Base-by-base conservation (phyloP, 1,284 basidiomycete species). In the Melampsora americana region DNA sequence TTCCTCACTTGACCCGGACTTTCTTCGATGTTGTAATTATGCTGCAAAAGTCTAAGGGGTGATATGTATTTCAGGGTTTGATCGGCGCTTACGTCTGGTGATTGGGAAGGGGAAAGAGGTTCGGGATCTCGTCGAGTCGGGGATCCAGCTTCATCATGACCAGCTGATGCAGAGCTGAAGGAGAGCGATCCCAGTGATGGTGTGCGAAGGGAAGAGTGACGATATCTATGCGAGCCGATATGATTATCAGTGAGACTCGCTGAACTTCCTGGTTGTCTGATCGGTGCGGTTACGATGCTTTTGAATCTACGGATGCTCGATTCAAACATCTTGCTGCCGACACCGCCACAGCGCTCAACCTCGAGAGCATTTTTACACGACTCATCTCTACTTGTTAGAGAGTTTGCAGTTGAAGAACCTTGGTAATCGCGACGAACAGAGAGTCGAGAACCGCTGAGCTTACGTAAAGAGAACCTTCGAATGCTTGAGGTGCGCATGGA, bases 261-360 rank as follows among this genome's bases (percentile, higher is more conserved):
- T 16, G 7, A 14, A 16, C 42, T 44, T 44, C 16, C 42, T 44
- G 42, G 42, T 44, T 44, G 28, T 59, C 53, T 26, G 18, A 14
- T 23, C 9, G 53, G 53, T 5, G 53, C 53, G 5, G 53, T 59
- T 23, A 59, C 53, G 18, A 59, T 59, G 53, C 53, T 23, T 28
- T 59, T 59, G 53, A 59, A 28, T 28, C 23, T 12, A 28, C 53
- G 53, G 9, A 74, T 74, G n/a, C 62, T 32, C 26, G 72, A 74
- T 2, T 64, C 65, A 18, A 74, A 74, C 72, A 74, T 74, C 35
- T 74, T 74, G 56, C 59, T 66, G n/a, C 72, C 72, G 9, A 74
- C 53, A 39, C 72, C 72, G 16, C 66, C 44, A 59, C 72, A 74
- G 20, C 72, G 72, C 20, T 60, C 39, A 30, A 67, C 62, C 18